phyloP scores from a whole-genome alignment of 202 grass and related monocot genomes.

The Cymbopogon flexuosus region DNA sequence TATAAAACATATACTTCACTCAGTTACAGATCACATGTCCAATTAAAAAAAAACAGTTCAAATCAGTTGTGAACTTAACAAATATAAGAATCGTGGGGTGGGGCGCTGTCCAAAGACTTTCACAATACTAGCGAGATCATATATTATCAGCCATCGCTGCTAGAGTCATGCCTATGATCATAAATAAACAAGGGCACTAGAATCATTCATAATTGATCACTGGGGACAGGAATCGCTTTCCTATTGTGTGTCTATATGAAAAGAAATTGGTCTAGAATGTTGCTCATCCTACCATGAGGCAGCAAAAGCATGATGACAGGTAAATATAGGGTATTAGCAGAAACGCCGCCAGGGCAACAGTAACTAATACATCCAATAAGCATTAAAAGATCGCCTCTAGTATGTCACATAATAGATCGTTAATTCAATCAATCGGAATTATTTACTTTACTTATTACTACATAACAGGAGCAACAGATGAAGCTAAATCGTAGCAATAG shows the following conservation, averaged over 20 bases:
- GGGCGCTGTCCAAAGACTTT: not conserved
- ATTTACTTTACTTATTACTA: not conserved
- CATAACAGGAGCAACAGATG: not conserved
- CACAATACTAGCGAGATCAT: not conserved
- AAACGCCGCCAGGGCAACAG: not conserved
- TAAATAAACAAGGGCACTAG: not conserved
- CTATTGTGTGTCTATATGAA: not conserved
- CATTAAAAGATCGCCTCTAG: not conserved
- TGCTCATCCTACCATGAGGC: not conserved
- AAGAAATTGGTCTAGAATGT: not conserved
- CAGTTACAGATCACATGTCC: not conserved
- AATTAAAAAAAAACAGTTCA: not conserved
- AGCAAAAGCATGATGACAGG: not conserved
- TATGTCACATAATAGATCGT: not conserved
- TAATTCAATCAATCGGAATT: not conserved
- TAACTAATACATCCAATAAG: not conserved
- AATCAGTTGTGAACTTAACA: not conserved
- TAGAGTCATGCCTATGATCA: not conserved
- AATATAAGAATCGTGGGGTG: not conserved
- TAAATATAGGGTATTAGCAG: not conserved
- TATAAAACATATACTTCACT: not conserved
- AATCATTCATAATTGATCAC: not conserved
- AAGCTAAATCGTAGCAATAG: not conserved
- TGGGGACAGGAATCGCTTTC: not conserved
- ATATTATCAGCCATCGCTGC: not conserved